Conservation (phyloP, 177 flowering plant species). For the Telopea speciosissima region DNA sequence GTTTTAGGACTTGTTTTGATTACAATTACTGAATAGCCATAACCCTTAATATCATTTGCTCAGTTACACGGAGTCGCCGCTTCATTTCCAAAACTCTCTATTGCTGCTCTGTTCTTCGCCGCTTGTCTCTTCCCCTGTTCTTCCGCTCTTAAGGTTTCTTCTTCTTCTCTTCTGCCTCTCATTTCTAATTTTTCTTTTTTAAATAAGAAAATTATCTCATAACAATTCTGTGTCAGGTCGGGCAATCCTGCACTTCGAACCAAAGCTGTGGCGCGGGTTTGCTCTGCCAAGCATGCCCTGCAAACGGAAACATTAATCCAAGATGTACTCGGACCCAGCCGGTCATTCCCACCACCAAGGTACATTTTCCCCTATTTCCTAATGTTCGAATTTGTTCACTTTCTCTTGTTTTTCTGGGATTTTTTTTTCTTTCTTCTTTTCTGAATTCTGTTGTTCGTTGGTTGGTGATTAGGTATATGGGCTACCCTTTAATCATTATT, state of each 20-base stretch:
- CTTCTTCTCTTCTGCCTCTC: no score
- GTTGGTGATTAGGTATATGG: slow-evolving; percentile 40
- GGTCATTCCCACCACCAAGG: slow-evolving; percentile 57
- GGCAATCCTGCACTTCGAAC: slow-evolving; percentile 48
- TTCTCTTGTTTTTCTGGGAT: neutral
- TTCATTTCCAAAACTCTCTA: neutral
- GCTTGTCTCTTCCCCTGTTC: slow-evolving; percentile 22
- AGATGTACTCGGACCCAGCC: slow-evolving; percentile 73
- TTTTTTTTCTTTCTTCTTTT: neutral
- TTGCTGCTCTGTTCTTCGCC: slow-evolving; percentile 18
- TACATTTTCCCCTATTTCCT: slow-evolving; percentile 3
- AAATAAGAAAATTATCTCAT: no score
- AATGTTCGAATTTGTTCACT: no score
- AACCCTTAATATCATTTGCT: neutral
- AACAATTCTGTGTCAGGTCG: slow-evolving; percentile 30
- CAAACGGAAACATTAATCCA: slow-evolving; percentile 53
- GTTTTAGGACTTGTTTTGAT: neutral
- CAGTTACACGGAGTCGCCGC: neutral
- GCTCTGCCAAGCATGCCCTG: slow-evolving; percentile 71
- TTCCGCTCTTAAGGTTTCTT: slow-evolving; percentile 43
- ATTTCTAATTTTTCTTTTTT: no score
- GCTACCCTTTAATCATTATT: slow-evolving; percentile 72
- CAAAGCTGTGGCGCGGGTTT: slow-evolving; percentile 61
- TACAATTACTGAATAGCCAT: neutral
- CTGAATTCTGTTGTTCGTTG: neutral